phyloP scores from a whole-genome alignment of 805 yeast genomes.

The Yamadazyma nakazawae region DNA sequence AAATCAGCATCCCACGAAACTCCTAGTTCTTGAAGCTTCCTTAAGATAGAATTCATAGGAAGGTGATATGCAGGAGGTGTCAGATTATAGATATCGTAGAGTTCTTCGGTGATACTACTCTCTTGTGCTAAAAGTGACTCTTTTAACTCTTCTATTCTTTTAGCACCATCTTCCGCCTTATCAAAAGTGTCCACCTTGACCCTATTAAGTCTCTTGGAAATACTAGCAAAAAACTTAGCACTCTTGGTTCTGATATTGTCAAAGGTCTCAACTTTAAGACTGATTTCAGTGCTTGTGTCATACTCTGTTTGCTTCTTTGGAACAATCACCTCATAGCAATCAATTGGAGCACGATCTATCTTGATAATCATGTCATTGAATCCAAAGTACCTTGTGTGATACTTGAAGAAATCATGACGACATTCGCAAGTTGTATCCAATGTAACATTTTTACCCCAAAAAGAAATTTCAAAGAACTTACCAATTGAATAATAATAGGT shows the following conservation, averaged over 20 bases:
- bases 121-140: conserved; percentile 51
- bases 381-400: conserved; percentile 82
- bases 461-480: conserved; percentile 80
- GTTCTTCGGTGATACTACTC: conserved; percentile 37
- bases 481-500: conserved; percentile 93
- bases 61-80: conserved; percentile 65
- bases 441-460: conserved; percentile 52
- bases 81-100: conserved; percentile 50
- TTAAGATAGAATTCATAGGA: conserved; percentile 62
- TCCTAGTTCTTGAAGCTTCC: conserved; percentile 75
- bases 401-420: conserved; percentile 74
- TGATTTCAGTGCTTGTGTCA: conserved; percentile 67
- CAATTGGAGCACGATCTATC: conserved; percentile 73
- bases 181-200: conserved; percentile 77
- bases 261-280: conserved; percentile 62
- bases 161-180: conserved; percentile 64
- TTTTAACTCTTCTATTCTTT: conserved; percentile 57
- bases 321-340: conserved; percentile 70
- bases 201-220: conserved; percentile 62
- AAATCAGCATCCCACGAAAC: conserved; percentile 87
- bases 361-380: conserved; percentile 73
- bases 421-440: conserved; percentile 43
- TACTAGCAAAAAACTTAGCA: conserved; percentile 65
- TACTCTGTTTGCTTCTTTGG: conserved; percentile 72
- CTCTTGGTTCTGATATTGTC: conserved; percentile 52